Evolutionary conservation across 2,329 filamentous ascomycete species (phyloP).

Genomic region (Aspergillus sergii): DNA sequence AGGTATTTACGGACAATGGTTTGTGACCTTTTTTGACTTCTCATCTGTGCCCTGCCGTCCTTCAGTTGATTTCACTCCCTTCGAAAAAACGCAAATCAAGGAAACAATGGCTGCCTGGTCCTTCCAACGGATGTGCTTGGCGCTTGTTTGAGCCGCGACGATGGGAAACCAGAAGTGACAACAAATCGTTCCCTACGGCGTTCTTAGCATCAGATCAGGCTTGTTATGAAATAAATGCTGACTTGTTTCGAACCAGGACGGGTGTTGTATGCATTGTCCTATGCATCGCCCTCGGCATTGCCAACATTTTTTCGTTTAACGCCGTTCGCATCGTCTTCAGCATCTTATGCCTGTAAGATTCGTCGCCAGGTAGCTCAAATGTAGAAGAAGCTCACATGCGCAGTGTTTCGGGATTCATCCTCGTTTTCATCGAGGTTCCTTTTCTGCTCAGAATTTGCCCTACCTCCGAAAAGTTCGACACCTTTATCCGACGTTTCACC

Average conservation of each 20-base stretch:
- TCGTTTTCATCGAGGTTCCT: constrained; percentile 87
- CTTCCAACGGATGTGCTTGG: constrained; percentile 21
- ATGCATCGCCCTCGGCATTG: constrained; percentile 68
- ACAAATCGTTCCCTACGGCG: not conserved
- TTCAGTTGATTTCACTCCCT: constrained; percentile 1
- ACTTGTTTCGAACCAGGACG: constrained; percentile 38
- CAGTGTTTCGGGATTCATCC: constrained; percentile 71
- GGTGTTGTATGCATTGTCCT: constrained; percentile 64
- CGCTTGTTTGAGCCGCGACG: constrained; percentile 13
- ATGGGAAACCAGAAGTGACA: not conserved
- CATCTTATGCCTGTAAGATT: constrained; percentile 58
- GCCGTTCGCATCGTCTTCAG: constrained; percentile 62
- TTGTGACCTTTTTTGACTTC: constrained; percentile 34
- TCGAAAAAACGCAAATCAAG: constrained; percentile 9
- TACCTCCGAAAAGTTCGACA: constrained; percentile 86
- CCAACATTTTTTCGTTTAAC: constrained; percentile 67
- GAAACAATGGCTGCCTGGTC: constrained; percentile 25
- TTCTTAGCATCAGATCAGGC: not conserved
- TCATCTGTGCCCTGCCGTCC: constrained; percentile 2
- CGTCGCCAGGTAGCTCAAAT: not conserved
- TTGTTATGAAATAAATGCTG: not conserved
- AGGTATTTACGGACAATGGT: constrained; percentile 74
- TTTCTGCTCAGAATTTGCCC: constrained; percentile 97
- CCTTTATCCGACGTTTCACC: constrained; percentile 84
- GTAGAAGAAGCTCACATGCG: constrained; percentile 48